Conservation (phyloP, 148 eudicot genomes). For the Fagopyrum esculentum region DNA sequence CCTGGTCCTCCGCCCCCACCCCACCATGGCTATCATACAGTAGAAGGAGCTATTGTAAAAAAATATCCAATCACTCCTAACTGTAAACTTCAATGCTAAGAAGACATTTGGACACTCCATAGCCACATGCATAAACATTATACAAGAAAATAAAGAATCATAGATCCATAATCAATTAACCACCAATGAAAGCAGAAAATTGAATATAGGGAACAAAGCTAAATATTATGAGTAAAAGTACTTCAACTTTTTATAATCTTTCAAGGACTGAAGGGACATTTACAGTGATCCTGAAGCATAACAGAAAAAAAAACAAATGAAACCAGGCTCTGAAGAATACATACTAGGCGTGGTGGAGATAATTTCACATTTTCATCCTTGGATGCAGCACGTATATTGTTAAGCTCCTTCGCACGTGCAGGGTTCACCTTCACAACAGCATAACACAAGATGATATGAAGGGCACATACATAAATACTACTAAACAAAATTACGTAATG, state of each 20-base stretch:
- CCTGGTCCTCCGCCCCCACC: neutral
- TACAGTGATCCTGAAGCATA: slow-evolving; percentile 9
- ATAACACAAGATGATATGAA: neutral
- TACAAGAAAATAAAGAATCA: neutral
- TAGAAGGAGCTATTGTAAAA: neutral
- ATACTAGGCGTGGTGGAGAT: slow-evolving; percentile 87
- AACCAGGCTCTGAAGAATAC: slow-evolving; percentile 21
- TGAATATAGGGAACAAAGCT: neutral
- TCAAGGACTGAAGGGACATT: neutral
- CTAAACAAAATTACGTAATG: neutral
- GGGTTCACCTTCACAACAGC: slow-evolving; percentile 59
- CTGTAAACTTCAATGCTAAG: neutral
- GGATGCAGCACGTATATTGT: slow-evolving; percentile 64
- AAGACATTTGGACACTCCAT: neutral
- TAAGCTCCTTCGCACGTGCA: slow-evolving; percentile 71
- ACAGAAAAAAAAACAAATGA: slow-evolving; percentile 6
- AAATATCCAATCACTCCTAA: neutral
- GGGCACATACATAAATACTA: neutral
- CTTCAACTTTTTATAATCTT: neutral
- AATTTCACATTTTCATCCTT: slow-evolving; percentile 92
- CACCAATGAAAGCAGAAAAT: neutral
- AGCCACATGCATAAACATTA: neutral
- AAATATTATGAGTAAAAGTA: neutral
- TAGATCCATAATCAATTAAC: too few relatives aligned
- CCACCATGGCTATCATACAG: neutral